Base-by-base conservation (phyloP, 148 eudicot species). In the Diospyros kaki region DNA sequence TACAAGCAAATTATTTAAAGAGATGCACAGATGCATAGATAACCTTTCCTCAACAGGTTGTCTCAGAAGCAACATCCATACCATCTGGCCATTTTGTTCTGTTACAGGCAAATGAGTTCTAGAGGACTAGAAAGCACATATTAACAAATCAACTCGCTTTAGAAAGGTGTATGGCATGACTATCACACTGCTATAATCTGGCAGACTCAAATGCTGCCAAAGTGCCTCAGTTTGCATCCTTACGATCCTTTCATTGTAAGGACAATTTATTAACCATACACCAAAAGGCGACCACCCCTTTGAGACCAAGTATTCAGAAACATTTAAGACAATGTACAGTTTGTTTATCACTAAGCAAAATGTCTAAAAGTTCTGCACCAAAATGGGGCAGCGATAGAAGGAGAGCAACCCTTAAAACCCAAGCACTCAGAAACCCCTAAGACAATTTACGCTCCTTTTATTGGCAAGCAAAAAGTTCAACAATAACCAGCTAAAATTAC, bases 81-180 rank as follows among this genome's bases (percentile, higher is more conserved):
- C 44, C n/a, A 46, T 66, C 28, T 44, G 68, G 10, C 14, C 68
- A 65, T 65, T 65, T 12, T 50, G 51, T 65, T 44, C 68, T 65
- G 48, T 14, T 63, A 43, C 9, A 69, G 17, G 51, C 2, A 52
- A 51, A 48, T 51, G 40, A 50, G 55, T 51, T 39, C 4, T 18
- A 51, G 17, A 44, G 39, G 10, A 44, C 52, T 66, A 18, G 42
- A 45, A 64, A 17, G 69, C 69, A 66, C 39, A 45, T 45, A 38
- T 45, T 3, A 48, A n/a, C 10, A 45, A 15, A 17, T 64, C 12
- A 67, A 18, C 54, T 46, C 9, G n/a, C 13, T 50, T 54, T 48
- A 5, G 1, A 67, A 67, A 67, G 66, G 14, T 67, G 6, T 17
- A n/a, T 40, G 3, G 40, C 9, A 41, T 48, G 55, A 9, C 18